Evolutionary conservation across 208 protist genomes (phyloP), one percentile per base, ranked within the genome.

Genomic region (Leishmania mexicana): DNA sequence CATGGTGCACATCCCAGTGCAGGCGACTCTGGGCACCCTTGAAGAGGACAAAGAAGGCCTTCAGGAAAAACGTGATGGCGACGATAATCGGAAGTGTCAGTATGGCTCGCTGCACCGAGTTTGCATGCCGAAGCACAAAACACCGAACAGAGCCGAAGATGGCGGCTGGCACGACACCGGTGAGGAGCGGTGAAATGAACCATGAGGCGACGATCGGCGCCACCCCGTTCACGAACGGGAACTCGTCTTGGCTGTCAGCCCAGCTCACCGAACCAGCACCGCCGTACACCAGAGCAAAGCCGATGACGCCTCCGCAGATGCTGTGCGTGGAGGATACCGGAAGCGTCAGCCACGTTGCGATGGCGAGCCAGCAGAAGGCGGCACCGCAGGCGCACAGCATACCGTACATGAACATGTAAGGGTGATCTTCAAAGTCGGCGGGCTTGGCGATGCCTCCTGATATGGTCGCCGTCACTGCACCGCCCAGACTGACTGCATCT

Each of bases 381-480:
- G 93, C 87, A 76, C 86, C 87, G 47, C 86, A 83, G 21, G 91
- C 87, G 75, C 93, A 96, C 1, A 95, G 85, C 91, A 96, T 95
- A 57, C 93, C 91, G 79, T 95, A 95, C 93, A 96, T 95, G 76
- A 96, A 83, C 4, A 96, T 24, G 83, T 96, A 96, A 28, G 93
- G 93, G 24, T 92, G 81, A 28, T 91, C 75, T 1, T 19, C 47
- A 68, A 96, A 95, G 73, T 84, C 83, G n/a, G 40, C 49, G 3
- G 88, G 85, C 75, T 91, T 93, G 24, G 93, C 89, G 71, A 96
- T 97, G 38, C 93, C 93, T 42, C 87, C 83, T 38, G 92, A 92
- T 47, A 97, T 94, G 31, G 93, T 97, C 19, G 93, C 88, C 3
- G 93, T 95, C 74, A 96, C 93, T 28, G 90, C 85, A 40, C 87